Evolutionary conservation across 768 basidiomycete species (phyloP).

Genomic region (Tricholomella constricta): DNA sequence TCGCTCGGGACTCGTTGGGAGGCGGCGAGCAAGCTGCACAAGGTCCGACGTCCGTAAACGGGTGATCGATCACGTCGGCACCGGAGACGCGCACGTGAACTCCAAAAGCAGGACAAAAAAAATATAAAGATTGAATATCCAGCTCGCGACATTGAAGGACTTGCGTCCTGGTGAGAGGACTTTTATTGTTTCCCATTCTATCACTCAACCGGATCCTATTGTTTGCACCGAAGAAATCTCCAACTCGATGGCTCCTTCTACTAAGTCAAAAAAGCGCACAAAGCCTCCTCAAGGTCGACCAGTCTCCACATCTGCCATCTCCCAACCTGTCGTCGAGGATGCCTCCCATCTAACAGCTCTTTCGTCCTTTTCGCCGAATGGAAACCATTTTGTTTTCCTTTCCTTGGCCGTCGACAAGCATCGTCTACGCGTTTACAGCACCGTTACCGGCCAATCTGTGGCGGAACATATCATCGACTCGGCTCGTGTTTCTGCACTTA

Average conservation of each 20-base stretch:
- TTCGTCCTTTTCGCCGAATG: slow-evolving; percentile 62
- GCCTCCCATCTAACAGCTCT: slow-evolving; percentile 42
- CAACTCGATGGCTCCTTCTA: slow-evolving; percentile 41
- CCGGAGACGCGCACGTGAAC: slow-evolving; percentile 11
- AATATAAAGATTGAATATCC: slow-evolving; percentile 1
- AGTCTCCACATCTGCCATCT: slow-evolving; percentile 53
- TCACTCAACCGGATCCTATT: not conserved
- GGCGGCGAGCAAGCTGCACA: not conserved
- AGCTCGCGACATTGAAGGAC: not conserved
- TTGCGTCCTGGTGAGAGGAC: slow-evolving; percentile 9
- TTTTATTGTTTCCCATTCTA: not conserved
- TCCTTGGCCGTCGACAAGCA: slow-evolving; percentile 74
- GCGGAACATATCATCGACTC: slow-evolving; percentile 60
- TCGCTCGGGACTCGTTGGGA: too few species aligned
- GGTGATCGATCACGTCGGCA: slow-evolving; percentile 15
- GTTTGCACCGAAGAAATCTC: not conserved
- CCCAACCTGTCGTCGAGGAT: slow-evolving; percentile 56
- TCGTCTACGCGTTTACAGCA: slow-evolving; percentile 65
- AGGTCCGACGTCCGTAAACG: not conserved
- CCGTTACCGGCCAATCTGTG: slow-evolving; percentile 51
- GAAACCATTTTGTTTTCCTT: slow-evolving; percentile 57
- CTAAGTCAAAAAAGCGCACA: slow-evolving; percentile 55
- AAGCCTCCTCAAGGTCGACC: slow-evolving; percentile 58
- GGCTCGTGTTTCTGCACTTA: slow-evolving; percentile 54
- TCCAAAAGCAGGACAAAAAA: slow-evolving; percentile 5